These are phyloP conservation scores for Globisporangium recalcitrans DNA, from an alignment of 352 stramenopile genomes.

Conservation along the genomic window DNA sequence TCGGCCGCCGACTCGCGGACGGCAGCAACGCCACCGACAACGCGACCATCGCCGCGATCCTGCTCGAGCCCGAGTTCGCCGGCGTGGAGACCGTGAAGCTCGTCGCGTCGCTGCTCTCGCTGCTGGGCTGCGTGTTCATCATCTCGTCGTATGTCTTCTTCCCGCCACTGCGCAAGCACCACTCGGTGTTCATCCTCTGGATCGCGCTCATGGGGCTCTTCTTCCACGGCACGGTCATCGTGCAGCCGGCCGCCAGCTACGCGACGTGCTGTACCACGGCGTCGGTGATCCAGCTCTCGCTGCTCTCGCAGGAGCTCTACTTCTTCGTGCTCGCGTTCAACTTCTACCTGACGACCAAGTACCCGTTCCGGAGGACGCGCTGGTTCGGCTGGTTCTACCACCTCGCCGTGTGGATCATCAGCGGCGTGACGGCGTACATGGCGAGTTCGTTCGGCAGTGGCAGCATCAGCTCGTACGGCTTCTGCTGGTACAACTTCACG, in stretches of 20 bases:
- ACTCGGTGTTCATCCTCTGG: conserved; percentile 76
- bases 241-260: conserved; percentile 43
- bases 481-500: conserved; percentile 69
- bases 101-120: conserved; percentile 55
- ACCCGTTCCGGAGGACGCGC: conserved; percentile 72
- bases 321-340: conserved; percentile 82
- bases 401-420: conserved; percentile 53
- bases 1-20: conserved; percentile 20
- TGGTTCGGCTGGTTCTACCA: conserved; percentile 73
- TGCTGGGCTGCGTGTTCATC: conserved; percentile 75
- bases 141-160: conserved; percentile 79
- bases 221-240: conserved; percentile 68
- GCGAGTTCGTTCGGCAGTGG: conserved; percentile 37
- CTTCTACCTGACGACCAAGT: conserved; percentile 87
- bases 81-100: conserved; percentile 50
- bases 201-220: conserved; percentile 77
- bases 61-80: conserved; percentile 51
- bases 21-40: not conserved
- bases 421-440: conserved; percentile 44
- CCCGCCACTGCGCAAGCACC: conserved; percentile 71
- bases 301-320: conserved; percentile 80
- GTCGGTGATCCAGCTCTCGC: conserved; percentile 57
- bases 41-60: not conserved
- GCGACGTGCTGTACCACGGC: conserved; percentile 56
- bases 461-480: conserved; percentile 68